These are phyloP conservation scores for Trametes gibbosa DNA, from an alignment of 768 basidiomycete genomes.

Conservation along the genomic window DNA sequence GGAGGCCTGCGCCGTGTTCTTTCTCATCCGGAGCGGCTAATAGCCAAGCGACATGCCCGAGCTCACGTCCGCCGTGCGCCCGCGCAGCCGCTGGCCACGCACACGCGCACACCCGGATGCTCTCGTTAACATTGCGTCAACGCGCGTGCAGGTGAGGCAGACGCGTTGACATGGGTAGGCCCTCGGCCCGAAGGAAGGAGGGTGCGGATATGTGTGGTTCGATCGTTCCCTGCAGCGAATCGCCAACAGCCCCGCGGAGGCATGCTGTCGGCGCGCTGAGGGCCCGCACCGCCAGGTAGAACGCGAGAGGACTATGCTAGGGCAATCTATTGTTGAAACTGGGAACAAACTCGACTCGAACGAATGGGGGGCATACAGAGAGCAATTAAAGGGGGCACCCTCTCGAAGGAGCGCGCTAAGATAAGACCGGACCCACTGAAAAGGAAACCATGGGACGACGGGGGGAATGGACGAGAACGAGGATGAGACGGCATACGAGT, in stretches of 20 bases:
- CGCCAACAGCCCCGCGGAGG: constrained; percentile 8
- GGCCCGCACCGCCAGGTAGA: background rate
- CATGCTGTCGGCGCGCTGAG: constrained; percentile 13
- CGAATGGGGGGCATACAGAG: constrained; percentile 6
- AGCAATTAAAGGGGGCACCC: background rate
- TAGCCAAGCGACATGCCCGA: no score
- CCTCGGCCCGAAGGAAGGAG: no score
- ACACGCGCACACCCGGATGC: no score
- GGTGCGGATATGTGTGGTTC: background rate
- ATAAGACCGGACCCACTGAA: background rate
- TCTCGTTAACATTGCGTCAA: no score
- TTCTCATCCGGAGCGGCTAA: no score
- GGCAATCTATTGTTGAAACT: constrained; percentile 1
- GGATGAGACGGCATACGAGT: background rate
- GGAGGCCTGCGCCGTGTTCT: no score
- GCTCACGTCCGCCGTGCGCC: no score
- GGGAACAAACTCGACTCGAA: background rate
- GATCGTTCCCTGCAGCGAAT: constrained; percentile 12
- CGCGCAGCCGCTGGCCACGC: no score
- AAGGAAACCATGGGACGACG: background rate
- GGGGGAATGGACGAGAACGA: no score
- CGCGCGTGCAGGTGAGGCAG: no score
- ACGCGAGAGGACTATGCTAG: background rate
- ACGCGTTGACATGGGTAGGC: no score
- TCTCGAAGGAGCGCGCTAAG: background rate